phyloP scores from a whole-genome alignment of 1,139 yeast genomes.

The Scheffersomyces insectosa region DNA sequence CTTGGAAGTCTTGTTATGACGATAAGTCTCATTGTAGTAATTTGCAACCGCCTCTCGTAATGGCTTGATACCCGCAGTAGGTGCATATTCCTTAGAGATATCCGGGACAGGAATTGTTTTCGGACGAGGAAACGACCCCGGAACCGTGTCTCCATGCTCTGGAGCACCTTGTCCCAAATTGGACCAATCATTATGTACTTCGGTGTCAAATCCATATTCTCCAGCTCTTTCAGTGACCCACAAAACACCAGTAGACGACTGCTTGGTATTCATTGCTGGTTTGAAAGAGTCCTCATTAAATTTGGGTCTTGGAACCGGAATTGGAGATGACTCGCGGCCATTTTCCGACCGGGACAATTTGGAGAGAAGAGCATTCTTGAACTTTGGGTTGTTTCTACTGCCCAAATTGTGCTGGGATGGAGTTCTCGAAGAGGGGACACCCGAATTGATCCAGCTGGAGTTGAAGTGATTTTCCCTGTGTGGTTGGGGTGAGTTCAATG shows the following conservation, averaged over 20 bases:
- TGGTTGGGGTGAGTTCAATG: slow-evolving; percentile 2
- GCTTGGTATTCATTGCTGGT: slow-evolving; percentile 64
- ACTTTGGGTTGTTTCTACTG: slow-evolving; percentile 1
- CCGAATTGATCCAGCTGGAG: slow-evolving; percentile 14
- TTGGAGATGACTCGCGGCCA: slow-evolving; percentile 46
- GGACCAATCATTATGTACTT: slow-evolving; percentile 56
- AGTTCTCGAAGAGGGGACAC: slow-evolving; percentile 23
- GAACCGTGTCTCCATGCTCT: slow-evolving; percentile 62
- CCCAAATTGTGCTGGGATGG: slow-evolving; percentile 10
- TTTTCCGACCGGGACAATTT: slow-evolving; percentile 34
- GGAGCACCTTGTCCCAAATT: slow-evolving; percentile 75
- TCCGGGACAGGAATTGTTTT: slow-evolving; percentile 52
- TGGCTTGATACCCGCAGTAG: slow-evolving; percentile 62
- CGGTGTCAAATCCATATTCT: slow-evolving; percentile 56
- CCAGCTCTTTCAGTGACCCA: slow-evolving; percentile 71
- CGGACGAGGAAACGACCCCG: slow-evolving; percentile 64
- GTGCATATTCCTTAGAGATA: slow-evolving; percentile 60
- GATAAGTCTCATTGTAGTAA: slow-evolving; percentile 58
- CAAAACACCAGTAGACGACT: slow-evolving; percentile 67
- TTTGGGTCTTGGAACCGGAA: slow-evolving; percentile 54
- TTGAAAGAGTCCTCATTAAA: slow-evolving; percentile 47
- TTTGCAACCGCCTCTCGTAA: slow-evolving; percentile 65
- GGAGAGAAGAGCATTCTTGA: slow-evolving; percentile 5
- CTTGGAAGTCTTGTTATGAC: slow-evolving; percentile 50
- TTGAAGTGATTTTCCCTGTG: slow-evolving; percentile 16